Evolutionary conservation across 2,329 filamentous ascomycete species (phyloP).

Genomic region (Colletotrichum magnum): DNA sequence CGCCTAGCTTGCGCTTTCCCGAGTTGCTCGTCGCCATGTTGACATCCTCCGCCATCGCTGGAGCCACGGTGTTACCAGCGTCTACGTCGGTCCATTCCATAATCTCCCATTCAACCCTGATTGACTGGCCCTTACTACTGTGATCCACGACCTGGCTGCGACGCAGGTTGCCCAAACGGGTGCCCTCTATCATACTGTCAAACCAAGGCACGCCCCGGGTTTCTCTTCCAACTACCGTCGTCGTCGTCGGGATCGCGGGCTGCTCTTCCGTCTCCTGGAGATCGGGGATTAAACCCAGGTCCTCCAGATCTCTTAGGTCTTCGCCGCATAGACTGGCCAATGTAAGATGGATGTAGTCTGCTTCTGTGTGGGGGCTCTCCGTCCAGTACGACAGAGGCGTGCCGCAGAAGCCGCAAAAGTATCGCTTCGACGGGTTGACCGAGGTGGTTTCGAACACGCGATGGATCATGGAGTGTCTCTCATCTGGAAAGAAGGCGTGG

Average conservation of each 20-base stretch:
- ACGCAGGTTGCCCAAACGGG: slow-evolving; percentile 77
- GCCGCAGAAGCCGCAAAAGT: slow-evolving; percentile 94
- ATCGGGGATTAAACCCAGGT: slow-evolving; percentile 79
- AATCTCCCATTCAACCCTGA: slow-evolving; percentile 86
- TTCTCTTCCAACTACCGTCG: slow-evolving; percentile 62
- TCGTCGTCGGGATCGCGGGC: slow-evolving; percentile 47
- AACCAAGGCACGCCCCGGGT: slow-evolving; percentile 89
- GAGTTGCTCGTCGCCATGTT: slow-evolving; percentile 54
- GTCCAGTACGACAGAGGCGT: slow-evolving; percentile 89
- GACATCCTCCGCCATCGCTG: slow-evolving; percentile 49
- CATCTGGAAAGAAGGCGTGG: slow-evolving; percentile 82
- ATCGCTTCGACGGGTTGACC: slow-evolving; percentile 73
- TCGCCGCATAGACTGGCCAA: slow-evolving; percentile 82
- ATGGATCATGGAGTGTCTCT: slow-evolving; percentile 77
- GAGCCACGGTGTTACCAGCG: slow-evolving; percentile 52
- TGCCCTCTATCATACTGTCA: slow-evolving; percentile 84
- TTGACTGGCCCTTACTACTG: slow-evolving; percentile 71
- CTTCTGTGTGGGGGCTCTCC: slow-evolving; percentile 78
- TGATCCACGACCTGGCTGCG: slow-evolving; percentile 68
- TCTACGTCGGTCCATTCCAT: slow-evolving; percentile 75
- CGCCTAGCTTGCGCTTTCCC: slow-evolving; percentile 68
- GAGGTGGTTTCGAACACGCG: slow-evolving; percentile 74
- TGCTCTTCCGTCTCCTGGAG: slow-evolving; percentile 47
- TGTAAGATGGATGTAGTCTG: slow-evolving; percentile 84
- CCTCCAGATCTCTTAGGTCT: slow-evolving; percentile 80